Evolutionary conservation across 805 yeast genomes (phyloP), one percentile per base, ranked within the genome.

Genomic region (Saccharomycopsis malanga): DNA sequence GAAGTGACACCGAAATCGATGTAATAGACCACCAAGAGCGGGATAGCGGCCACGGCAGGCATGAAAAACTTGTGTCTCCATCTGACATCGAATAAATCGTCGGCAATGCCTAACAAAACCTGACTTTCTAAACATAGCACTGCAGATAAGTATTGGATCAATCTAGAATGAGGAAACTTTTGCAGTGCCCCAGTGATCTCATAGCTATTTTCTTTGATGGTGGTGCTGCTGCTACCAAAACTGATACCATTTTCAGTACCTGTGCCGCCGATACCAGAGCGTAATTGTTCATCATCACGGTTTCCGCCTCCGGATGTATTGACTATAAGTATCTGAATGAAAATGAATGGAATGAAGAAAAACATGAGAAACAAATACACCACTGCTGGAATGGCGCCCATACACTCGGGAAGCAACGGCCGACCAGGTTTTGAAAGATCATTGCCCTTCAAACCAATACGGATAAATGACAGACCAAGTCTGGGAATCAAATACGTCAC

Each of bases 11-110:
- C 94, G 64, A 87, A 91, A 64, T 93, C 97, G 48, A 89, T 87
- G 57, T 86, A 88, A 65, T 93, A 93, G 2, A 93, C 96, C 15
- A 91, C 76, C 49, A 93, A 71, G 56, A 93, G 70, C 4, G 99
- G 99, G 38, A 93, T 79, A 1, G 96, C 81, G 0, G 96, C 96
- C 46, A 93, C 78, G 0, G 96, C 96, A 0, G 99, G 99, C 55
- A 93, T 61, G 58, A 93, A 87, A 67, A 93, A 87, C 70, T 93
- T 93, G 68, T 93, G 96, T 60, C 99, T 74, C 99, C 99, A 93
- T 56, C 96, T 75, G 53, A 93, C 79, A 64, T 93, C 99, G 60
- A 93, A 93, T 57, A 93, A 71, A 67, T 93, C 98, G 64, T 93
- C 98, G 41, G 94, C 83, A 25, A 93, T 72, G 0, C 98, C 98